Evolutionary conservation across 2,329 filamentous ascomycete genomes (phyloP).

Genomic region (Botryotinia convoluta): DNA sequence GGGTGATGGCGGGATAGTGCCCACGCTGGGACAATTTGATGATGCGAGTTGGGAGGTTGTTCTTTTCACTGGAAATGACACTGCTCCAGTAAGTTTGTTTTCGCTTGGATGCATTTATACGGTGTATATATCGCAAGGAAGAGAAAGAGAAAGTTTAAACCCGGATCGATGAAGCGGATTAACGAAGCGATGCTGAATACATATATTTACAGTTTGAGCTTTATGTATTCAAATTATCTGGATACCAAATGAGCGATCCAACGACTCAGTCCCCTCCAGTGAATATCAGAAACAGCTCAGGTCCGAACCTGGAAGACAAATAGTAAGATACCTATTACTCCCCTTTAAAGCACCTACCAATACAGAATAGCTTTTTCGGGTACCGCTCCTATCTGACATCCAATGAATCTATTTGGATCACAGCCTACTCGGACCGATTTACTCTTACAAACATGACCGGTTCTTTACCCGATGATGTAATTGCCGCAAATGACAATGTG

Average conservation of each 20-base stretch:
- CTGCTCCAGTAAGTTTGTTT: conserved; percentile 8
- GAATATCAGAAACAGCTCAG: background rate
- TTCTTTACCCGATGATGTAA: background rate
- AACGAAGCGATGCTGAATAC: background rate
- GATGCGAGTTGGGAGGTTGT: conserved; percentile 11
- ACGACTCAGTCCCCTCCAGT: conserved; percentile 8
- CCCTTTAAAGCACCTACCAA: background rate
- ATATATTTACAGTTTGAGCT: background rate
- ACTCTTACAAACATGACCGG: conserved; percentile 14
- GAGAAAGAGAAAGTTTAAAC: background rate
- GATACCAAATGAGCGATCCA: conserved; percentile 4
- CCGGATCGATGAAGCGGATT: background rate
- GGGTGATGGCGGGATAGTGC: conserved; percentile 10
- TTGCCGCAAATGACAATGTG: conserved; percentile 5
- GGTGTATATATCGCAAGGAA: background rate
- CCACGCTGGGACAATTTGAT: conserved; percentile 6
- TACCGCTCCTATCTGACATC: conserved; percentile 9
- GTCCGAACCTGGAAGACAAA: conserved; percentile 3
- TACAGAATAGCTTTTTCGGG: conserved; percentile 8
- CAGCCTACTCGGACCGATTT: conserved; percentile 14
- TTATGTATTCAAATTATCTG: background rate
- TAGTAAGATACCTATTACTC: conserved; percentile 4
- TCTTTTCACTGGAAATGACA: conserved; percentile 15
- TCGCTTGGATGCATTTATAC: background rate
- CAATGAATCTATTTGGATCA: conserved; percentile 18